These are phyloP conservation scores for Pelargonium cotyledonis DNA, from an alignment of 441 rosid species.

Conservation along the genomic window DNA sequence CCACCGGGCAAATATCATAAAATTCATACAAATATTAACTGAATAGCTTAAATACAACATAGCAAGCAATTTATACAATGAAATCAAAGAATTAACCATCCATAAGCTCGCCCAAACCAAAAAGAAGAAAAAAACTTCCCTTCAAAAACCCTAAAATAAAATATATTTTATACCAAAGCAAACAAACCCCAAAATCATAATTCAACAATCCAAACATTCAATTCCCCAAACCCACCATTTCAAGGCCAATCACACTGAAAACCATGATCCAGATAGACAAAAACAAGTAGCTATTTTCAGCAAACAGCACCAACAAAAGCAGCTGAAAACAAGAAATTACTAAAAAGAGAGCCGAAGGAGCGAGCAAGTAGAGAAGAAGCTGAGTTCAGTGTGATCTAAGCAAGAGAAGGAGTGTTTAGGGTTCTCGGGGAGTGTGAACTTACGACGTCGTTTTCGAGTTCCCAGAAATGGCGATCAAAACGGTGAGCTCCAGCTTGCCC, in stretches of 20 bases:
- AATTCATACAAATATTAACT: not conserved
- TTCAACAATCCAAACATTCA: not conserved
- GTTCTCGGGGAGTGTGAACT: no score
- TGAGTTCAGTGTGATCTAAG: not conserved
- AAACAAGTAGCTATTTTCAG: no score
- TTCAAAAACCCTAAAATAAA: not conserved
- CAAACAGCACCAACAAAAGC: no score
- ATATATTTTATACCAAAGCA: not conserved
- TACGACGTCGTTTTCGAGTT: no score
- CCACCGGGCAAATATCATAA: not conserved
- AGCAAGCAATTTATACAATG: not conserved
- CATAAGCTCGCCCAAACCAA: not conserved
- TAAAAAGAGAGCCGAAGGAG: not conserved
- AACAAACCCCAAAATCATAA: not conserved
- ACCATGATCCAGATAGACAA: no score
- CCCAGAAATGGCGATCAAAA: no score
- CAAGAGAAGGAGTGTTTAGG: no score
- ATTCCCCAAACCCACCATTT: slow-evolving; percentile 1
- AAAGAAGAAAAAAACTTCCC: not conserved
- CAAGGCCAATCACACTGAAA: not conserved
- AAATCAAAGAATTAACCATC: no score
- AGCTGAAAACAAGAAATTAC: not conserved
- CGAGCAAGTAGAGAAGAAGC: slow-evolving; percentile 1
- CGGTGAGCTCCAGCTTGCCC: no score
- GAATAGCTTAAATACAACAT: not conserved